Evolutionary conservation across 345 rosid species (phyloP).

Genomic region (Noccaea caerulescens): DNA sequence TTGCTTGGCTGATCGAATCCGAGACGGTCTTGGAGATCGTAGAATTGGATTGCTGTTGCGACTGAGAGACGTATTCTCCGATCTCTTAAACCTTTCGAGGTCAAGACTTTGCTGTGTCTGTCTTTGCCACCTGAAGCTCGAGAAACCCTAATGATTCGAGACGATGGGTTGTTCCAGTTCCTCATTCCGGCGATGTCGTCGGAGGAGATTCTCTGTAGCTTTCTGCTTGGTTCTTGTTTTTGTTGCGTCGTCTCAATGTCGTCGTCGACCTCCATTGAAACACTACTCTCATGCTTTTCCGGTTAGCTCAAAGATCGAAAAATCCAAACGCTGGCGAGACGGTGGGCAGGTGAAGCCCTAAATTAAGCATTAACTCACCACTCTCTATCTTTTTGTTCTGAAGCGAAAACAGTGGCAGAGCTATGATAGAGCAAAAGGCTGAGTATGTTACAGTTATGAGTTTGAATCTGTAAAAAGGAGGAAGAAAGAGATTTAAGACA

Average conservation of each 20-base stretch:
- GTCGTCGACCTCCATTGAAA: slow-evolving; percentile 75
- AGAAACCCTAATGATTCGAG: slow-evolving; percentile 93
- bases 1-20: slow-evolving; percentile 97
- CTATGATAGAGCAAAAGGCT: slow-evolving; percentile 59
- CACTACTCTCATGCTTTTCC: slow-evolving; percentile 72
- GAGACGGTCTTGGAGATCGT: slow-evolving; percentile 88
- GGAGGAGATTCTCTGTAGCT: slow-evolving; percentile 51
- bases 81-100: slow-evolving; percentile 87
- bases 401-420: slow-evolving; percentile 48
- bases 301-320: slow-evolving; percentile 2
- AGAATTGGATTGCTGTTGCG: slow-evolving; percentile 86
- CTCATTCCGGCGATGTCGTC: slow-evolving; percentile 43
- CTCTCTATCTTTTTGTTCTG: slow-evolving; percentile 59
- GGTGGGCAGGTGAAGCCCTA: slow-evolving; percentile 3
- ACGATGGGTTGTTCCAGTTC: slow-evolving; percentile 68
- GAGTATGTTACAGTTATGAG: slow-evolving; percentile 54
- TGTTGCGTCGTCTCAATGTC: slow-evolving; percentile 59
- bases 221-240: slow-evolving; percentile 48
- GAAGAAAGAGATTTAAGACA: slow-evolving; percentile 33
- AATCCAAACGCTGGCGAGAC: slow-evolving; percentile 1
- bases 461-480: slow-evolving; percentile 48
- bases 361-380: slow-evolving; percentile 18
- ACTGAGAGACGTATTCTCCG: slow-evolving; percentile 87
- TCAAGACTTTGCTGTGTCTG: slow-evolving; percentile 94
- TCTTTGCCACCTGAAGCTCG: slow-evolving; percentile 96